Conservation (phyloP, 768 basidiomycete species). For the Candolleomyces efflorescens region DNA sequence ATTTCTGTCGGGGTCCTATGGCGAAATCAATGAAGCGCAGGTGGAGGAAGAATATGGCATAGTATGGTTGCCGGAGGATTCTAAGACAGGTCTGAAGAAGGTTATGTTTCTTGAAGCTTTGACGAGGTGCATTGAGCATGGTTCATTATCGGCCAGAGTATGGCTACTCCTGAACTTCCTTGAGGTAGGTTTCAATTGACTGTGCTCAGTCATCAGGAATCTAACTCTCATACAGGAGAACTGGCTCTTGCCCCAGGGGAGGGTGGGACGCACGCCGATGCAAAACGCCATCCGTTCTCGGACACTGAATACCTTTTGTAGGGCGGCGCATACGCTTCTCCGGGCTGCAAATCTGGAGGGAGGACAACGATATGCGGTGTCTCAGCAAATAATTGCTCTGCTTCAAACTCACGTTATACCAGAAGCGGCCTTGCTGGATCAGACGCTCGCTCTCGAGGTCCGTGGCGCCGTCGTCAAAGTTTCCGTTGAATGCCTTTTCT, state of each 20-base stretch:
- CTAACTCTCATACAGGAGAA: background rate
- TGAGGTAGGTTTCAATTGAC: constrained; percentile 36
- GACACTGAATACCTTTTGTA: constrained; percentile 36
- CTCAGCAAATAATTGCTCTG: constrained; percentile 28
- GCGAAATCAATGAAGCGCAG: constrained; percentile 40
- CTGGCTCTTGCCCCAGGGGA: background rate
- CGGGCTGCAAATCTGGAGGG: constrained; percentile 14
- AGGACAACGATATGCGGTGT: constrained; percentile 16
- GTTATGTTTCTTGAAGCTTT: constrained; percentile 43
- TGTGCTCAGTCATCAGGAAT: background rate
- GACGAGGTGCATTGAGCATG: constrained; percentile 49
- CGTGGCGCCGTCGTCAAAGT: constrained; percentile 37
- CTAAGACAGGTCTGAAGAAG: constrained; percentile 26
- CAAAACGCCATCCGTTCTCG: constrained; percentile 43
- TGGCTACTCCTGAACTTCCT: constrained; percentile 47
- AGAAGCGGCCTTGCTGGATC: constrained; percentile 38
- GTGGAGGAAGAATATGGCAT: constrained; percentile 51
- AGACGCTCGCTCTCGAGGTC: constrained; percentile 25
- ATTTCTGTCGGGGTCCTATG: constrained; percentile 43
- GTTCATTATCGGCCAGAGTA: constrained; percentile 36
- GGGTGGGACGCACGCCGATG: constrained; percentile 28
- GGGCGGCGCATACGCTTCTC: constrained; percentile 16
- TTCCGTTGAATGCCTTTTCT: constrained; percentile 32
- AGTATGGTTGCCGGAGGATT: constrained; percentile 32
- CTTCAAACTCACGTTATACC: constrained; percentile 46